Base-by-base conservation (phyloP, 2,329 filamentous ascomycete species). In the Phaeosphaeria sp. region DNA sequence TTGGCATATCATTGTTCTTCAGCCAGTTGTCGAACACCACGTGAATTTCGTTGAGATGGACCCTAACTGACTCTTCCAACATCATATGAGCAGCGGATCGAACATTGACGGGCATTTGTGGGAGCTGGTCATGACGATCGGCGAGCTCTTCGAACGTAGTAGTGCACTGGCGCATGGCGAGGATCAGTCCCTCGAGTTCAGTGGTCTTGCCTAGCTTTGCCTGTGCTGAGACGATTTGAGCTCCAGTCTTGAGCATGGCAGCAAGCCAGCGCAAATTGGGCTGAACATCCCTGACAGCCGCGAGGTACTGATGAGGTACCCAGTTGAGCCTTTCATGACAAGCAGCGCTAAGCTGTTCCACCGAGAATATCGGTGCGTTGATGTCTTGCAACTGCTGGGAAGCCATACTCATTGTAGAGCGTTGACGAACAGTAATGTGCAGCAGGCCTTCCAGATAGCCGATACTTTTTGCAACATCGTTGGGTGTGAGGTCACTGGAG, bases 401-500 rank as follows among this genome's bases (percentile, higher is more conserved):
- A 43, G 72, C 67, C 30, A 62, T 70, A 52, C 63, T 76, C 64
- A 43, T 80, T 6, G 79, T 76, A 47, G 74, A 76, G 57, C 89
- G 83, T 73, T 93, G 90, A 3, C 80, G 77, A 13, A 91, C 71
- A 1, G 86, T 74, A n/a, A 87, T 79, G 58, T 89, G 84, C 27
- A 98, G 80, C 58, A 97, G 83, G 23, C 93, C 92, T 74, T 99
- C 95, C n/a, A 97, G 81, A 63, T 91, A 91, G 0, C 92, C 92
- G 49, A 91, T 85, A 72, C 92, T 93, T 70, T 93, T 86, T 43
- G 85, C 84, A 7, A 95, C 85, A 67, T 97, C 92, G 9, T 91
- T 89, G 43, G 88, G 84, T 46, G 90, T 96, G 41, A 99, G 79
- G 63, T 99, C 96, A 39, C 91, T 89, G 0, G 91, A 92, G 76